Conservation (phyloP, 257 asterid genomes). For the Solanum pennellii region DNA sequence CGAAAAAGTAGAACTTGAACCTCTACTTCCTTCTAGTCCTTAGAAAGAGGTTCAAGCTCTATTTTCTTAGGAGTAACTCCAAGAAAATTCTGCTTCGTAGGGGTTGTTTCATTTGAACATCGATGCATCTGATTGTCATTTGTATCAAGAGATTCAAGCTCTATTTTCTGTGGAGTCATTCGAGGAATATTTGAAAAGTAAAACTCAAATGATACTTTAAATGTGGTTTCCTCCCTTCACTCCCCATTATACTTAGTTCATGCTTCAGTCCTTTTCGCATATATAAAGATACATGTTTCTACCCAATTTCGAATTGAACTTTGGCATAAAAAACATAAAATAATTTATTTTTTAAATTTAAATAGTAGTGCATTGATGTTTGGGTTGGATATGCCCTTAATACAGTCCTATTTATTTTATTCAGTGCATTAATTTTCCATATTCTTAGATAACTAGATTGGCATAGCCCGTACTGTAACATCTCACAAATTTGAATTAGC, state of each 20-base stretch:
- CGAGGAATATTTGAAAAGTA: not conserved
- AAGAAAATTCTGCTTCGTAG: too few species aligned
- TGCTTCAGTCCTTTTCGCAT: not conserved
- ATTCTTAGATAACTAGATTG: too few species aligned
- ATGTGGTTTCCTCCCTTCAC: not conserved
- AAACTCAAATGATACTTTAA: not conserved
- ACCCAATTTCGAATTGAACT: not conserved
- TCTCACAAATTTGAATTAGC: too few species aligned
- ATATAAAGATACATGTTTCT: not conserved
- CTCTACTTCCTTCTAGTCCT: too few species aligned
- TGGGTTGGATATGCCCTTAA: too few species aligned
- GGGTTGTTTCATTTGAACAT: not conserved
- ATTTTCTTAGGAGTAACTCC: not conserved
- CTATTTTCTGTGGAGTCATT: not conserved
- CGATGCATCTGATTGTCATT: not conserved
- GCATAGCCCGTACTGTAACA: too few species aligned
- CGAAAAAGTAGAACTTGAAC: too few species aligned
- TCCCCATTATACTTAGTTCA: not conserved
- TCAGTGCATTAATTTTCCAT: too few species aligned
- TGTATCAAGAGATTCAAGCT: not conserved
- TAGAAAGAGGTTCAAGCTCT: too few species aligned
- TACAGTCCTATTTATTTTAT: too few species aligned
- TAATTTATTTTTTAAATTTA: too few species aligned
- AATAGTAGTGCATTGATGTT: too few species aligned
- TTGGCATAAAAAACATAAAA: not conserved